Conservation (phyloP, 768 basidiomycete genomes). For the Collybiopsis luxurians region DNA sequence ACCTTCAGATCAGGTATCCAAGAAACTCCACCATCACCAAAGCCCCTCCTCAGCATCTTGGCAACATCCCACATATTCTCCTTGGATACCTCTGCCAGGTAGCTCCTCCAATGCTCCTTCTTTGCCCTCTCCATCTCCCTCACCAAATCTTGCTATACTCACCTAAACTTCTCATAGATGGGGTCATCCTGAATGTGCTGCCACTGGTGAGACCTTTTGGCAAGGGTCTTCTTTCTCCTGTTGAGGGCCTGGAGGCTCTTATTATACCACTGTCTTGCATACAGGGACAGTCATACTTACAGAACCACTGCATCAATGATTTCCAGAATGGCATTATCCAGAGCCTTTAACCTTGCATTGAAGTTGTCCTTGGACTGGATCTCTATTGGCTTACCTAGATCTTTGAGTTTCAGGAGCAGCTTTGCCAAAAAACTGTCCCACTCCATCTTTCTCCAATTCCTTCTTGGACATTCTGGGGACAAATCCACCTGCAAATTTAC, state of each 20-base stretch:
- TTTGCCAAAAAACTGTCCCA: conserved; percentile 20
- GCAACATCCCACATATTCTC: conserved; percentile 4
- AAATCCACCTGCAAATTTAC: conserved; percentile 15
- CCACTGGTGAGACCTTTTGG: conserved; percentile 5
- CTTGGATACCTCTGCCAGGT: conserved; percentile 20
- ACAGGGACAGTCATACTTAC: background rate
- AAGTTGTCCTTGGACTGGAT: background rate
- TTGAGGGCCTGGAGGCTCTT: background rate
- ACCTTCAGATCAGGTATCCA: background rate
- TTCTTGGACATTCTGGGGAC: background rate
- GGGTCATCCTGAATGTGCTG: conserved; percentile 15
- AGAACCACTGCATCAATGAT: background rate
- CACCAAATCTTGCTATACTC: background rate
- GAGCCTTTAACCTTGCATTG: background rate
- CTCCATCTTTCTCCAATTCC: conserved; percentile 20
- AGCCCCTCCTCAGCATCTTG: background rate
- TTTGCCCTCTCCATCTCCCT: background rate
- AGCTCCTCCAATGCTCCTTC: conserved; percentile 9
- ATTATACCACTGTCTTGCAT: background rate
- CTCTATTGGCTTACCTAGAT: background rate
- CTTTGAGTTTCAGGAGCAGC: conserved; percentile 1
- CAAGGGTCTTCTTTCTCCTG: background rate
- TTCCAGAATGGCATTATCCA: background rate
- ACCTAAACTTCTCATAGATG: background rate
- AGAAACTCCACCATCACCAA: background rate